Evolutionary conservation across 768 basidiomycete genomes (phyloP).

Genomic region (Tulasnella sp.): DNA sequence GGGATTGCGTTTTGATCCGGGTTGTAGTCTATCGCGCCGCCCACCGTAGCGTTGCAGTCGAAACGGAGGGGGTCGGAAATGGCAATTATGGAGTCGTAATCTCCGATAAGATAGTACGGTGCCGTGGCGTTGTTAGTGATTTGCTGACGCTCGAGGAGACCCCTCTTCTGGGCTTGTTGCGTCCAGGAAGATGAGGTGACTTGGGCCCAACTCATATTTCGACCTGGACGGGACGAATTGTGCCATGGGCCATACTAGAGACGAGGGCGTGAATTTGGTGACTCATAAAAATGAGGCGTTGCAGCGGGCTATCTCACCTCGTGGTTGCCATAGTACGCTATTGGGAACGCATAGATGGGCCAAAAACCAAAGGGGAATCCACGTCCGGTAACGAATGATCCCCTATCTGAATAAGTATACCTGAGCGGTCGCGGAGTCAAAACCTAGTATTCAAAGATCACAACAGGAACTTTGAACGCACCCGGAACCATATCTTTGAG

Average conservation of each 20-base stretch:
- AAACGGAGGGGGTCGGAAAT: conserved; percentile 23
- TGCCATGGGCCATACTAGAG: conserved; percentile 33
- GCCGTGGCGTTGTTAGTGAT: conserved; percentile 22
- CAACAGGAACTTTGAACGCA: neutral
- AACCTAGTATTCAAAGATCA: neutral
- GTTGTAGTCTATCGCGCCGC: conserved; percentile 3
- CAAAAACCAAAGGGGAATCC: conserved; percentile 35
- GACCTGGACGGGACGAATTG: conserved; percentile 35
- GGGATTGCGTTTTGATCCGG: conserved; percentile 6
- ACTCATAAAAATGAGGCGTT: neutral
- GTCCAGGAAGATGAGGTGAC: conserved; percentile 22
- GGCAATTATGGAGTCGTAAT: conserved; percentile 23
- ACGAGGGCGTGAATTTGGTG: neutral
- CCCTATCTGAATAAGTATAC: conserved; percentile 19
- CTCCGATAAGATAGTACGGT: conserved; percentile 31
- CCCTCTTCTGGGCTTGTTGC: neutral
- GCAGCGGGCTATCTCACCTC: conserved; percentile 17
- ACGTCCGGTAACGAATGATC: conserved; percentile 27
- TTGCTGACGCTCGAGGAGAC: conserved; percentile 20
- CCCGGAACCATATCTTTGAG: conserved; percentile 26
- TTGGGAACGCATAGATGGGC: conserved; percentile 24
- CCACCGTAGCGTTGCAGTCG: conserved; percentile 27
- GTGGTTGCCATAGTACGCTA: conserved; percentile 30
- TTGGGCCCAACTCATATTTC: conserved; percentile 15
- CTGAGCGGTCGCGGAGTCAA: neutral